Evolutionary conservation across 257 asterid genomes (phyloP), one percentile per base, ranked within the genome.

Genomic region (Marsdenia floribunda): DNA sequence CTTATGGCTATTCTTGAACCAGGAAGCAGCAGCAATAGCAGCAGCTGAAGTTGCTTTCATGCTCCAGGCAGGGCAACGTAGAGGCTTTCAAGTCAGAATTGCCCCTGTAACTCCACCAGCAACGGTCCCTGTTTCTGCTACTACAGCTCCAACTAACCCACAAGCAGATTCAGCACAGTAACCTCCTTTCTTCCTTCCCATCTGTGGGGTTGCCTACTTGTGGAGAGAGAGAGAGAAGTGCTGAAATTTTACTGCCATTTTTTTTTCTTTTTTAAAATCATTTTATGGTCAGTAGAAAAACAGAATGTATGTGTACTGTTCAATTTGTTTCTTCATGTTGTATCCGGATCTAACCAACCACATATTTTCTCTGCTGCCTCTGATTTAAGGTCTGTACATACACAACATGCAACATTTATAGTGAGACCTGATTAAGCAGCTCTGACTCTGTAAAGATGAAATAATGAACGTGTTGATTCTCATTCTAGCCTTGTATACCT

Each of bases 21-120:
- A 86, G 89, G 89, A 86, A 79, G 87, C 86, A 22, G 86, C 87
- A 29, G 77, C 83, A 6, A 35, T 79, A 33, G 80, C 87, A 47
- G 86, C 89, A 38, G 83, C 86, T 5, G 87, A 86, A 76, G 87
- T 86, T 72, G 87, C 87, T 63, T 86, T 83, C 74, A 72, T 86
- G 81, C 71, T 83, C 61, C 85, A 81, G 79, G 79, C 87, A 14
- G 86, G 86, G 66, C 87, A 82, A 38, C 87, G 58, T 35, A 80
- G 87, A 74, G 83, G 89, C 22, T 74, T 81, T 76, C 90, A 83
- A 52, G 83, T 80, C 33, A 74, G 83, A 68, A 70, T 83, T 19
- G 81, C 78, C 8, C 81, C 84, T 40, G 75, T 35, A 75, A 75
- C 83, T 16, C 79, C 82, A 35, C 72, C 78, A 33, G 76, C 75